Conservation (phyloP, 495 filamentous ascomycete genomes). For the Annulohypoxylon nitens region DNA sequence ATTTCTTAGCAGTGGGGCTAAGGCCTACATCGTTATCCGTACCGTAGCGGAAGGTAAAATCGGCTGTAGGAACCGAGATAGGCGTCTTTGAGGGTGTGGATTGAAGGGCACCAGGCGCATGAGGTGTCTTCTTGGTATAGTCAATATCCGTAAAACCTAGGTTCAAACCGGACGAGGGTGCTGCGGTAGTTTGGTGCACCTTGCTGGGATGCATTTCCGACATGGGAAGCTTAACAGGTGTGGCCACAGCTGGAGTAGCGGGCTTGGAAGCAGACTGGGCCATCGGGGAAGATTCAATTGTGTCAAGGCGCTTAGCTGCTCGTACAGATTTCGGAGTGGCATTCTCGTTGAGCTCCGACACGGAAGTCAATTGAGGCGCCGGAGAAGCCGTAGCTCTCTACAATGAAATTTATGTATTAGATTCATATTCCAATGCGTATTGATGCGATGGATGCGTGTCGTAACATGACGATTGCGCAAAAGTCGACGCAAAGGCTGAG, state of each 20-base stretch:
- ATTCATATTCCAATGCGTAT: neutral
- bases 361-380: slow-evolving; percentile 56
- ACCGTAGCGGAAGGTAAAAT: slow-evolving; percentile 80
- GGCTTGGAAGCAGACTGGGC: slow-evolving; percentile 44
- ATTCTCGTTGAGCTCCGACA: slow-evolving; percentile 56
- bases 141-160: slow-evolving; percentile 76
- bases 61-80: slow-evolving; percentile 62
- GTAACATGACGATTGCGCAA: slow-evolving; percentile 4
- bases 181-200: slow-evolving; percentile 75
- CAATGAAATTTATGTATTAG: neutral
- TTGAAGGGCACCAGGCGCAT: slow-evolving; percentile 48
- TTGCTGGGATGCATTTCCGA: slow-evolving; percentile 86
- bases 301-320: slow-evolving; percentile 46
- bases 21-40: slow-evolving; percentile 70
- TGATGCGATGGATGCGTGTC: neutral
- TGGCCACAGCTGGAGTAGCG: slow-evolving; percentile 57
- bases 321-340: slow-evolving; percentile 26
- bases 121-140: slow-evolving; percentile 50
- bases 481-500: slow-evolving; percentile 16
- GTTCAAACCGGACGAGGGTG: slow-evolving; percentile 73
- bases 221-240: slow-evolving; percentile 67
- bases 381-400: slow-evolving; percentile 44
- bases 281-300: slow-evolving; percentile 59
- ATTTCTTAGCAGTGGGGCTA: slow-evolving; percentile 76
- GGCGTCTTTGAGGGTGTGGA: slow-evolving; percentile 64